phyloP scores from a whole-genome alignment of 75 land plant genomes.

The Ceratopteris richardii region DNA sequence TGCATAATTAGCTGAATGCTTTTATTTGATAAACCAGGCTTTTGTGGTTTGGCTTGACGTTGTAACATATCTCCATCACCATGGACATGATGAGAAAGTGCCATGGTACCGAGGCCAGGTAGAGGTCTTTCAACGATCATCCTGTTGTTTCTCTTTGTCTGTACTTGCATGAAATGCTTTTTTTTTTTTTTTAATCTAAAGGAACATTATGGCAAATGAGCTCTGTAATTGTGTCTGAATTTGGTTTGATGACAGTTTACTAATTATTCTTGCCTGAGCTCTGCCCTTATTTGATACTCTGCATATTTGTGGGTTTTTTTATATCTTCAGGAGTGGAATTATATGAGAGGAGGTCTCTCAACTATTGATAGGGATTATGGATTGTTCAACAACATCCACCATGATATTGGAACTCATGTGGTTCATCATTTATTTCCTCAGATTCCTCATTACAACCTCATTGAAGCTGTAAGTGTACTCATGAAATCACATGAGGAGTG shows the following conservation, averaged over 20 bases:
- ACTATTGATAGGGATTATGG: conserved; percentile 92
- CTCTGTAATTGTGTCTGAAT: background rate
- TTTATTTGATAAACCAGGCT: conserved; percentile 25
- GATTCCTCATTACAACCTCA: conserved; percentile 83
- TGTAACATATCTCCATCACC: conserved; percentile 95
- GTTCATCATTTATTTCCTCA: conserved; percentile 94
- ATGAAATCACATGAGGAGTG: background rate
- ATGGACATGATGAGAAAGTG: conserved; percentile 83
- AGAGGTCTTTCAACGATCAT: conserved; percentile 3
- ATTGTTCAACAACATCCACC: conserved; percentile 77
- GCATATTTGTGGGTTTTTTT: no score
- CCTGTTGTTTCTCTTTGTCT: no score
- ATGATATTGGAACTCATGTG: conserved; percentile 97
- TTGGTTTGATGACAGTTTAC: conserved; percentile 1
- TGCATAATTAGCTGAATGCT: background rate
- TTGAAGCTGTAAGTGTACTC: conserved; percentile 78
- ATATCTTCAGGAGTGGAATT: conserved; percentile 78
- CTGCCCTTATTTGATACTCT: no score
- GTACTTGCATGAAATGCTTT: background rate
- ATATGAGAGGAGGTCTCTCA: conserved; percentile 80
- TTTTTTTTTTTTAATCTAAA: background rate
- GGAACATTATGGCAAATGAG: background rate
- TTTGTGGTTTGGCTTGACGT: conserved; percentile 84
- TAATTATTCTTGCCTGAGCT: no score
- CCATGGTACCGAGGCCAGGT: conserved; percentile 98